Evolutionary conservation across 2,329 filamentous ascomycete genomes (phyloP).

Genomic region (Penicillium sp.): DNA sequence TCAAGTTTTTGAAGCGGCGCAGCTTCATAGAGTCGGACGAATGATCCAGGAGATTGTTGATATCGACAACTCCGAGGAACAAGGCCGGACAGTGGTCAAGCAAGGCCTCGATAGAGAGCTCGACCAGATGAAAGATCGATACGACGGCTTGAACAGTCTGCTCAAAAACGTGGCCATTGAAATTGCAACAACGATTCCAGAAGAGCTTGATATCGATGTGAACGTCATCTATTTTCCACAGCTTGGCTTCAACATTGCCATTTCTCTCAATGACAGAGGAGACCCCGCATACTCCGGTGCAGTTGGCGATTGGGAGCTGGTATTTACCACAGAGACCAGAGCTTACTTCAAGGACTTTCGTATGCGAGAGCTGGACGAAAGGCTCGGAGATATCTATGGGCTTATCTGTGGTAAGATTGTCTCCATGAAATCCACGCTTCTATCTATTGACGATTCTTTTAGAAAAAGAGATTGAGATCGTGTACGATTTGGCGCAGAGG

Average conservation of each 20-base stretch:
- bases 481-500: constrained; percentile 67
- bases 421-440: background rate
- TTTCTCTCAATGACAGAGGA: constrained; percentile 59
- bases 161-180: constrained; percentile 62
- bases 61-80: constrained; percentile 68
- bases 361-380: constrained; percentile 74
- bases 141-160: constrained; percentile 70
- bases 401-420: constrained; percentile 66
- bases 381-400: constrained; percentile 79
- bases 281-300: constrained; percentile 60
- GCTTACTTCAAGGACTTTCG: constrained; percentile 81
- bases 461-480: constrained; percentile 86
- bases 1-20: constrained; percentile 53
- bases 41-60: constrained; percentile 71
- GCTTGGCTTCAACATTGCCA: constrained; percentile 79
- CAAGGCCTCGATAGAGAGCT: constrained; percentile 67
- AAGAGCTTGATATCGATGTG: constrained; percentile 49
- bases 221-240: constrained; percentile 90
- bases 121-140: constrained; percentile 70
- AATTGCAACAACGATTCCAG: constrained; percentile 60
- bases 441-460: background rate
- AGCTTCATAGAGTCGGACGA: constrained; percentile 62
- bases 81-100: constrained; percentile 67
- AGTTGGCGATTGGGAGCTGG: constrained; percentile 66
- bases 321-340: constrained; percentile 65